Evolutionary conservation across 148 eudicot genomes (phyloP), one percentile per base, ranked within the genome.

Genomic region (Talinum fruticosum): DNA sequence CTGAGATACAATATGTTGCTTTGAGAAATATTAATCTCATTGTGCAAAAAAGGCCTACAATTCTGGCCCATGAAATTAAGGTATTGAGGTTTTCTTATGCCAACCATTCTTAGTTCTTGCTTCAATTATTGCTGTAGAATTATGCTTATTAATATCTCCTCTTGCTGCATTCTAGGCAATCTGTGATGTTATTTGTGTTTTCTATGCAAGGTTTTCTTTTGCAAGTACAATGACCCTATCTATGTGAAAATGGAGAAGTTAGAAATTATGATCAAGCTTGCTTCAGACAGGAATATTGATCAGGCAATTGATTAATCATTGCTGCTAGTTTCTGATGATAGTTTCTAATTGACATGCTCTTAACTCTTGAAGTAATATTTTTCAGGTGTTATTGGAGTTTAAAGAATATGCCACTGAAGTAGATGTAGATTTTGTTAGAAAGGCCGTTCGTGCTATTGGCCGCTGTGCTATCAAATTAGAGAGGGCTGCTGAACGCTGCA

Each of bases 401-500:
- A 96, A 96, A 86, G 99, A 96, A 85, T 93, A 96, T 80, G 99
- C 97, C 51, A 93, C 99, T 33, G 99, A 96, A 84, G 99, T 96
- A 24, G 99, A 96, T 87, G 97, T 96, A 49, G 99, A 96, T 81
- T 96, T 96, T 86, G 99, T 96, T 74, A 90, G 99, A 79, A 96
- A 93, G 87, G 97, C 97, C 75, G 99, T 96, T 36, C 97, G 97
- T 81, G 99, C 99, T 35, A 96, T 96, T 81, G 99, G 99, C 73
- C 92, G 99, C 8, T 96, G 99, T 84, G 99, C 99, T 79, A 96
- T 96, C 86, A 96, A 96, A 83, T 85, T 96, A 37, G 99, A 96
- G 92, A 93, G 99, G 85, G 99, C 99, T 36, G 97, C 99, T 80
- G 99, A 96, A 81, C 93, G 99, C 45, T 96, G 99, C 88, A 96